Percentiles rank a stretch among this genome's conserved stretches.
Conservation (phyloP, 2,329 filamentous ascomycete species). For the Cladobotryum mycophilum region DNA sequence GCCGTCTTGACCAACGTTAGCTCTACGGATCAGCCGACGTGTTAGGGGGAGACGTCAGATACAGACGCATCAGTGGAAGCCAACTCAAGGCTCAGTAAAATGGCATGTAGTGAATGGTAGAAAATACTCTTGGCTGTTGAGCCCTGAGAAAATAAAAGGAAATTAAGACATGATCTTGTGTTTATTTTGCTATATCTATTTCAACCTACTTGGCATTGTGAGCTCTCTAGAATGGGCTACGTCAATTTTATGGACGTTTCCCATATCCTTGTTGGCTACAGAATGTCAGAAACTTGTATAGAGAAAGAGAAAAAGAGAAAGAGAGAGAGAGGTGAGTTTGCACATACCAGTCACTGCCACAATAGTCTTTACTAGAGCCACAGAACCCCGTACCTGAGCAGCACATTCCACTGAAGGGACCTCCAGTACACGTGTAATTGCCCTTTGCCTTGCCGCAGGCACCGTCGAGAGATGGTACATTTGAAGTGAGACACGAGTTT, state of each 20-base stretch:
- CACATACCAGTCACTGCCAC: neutral
- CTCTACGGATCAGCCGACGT: slow-evolving; percentile 2
- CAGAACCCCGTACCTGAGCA: neutral
- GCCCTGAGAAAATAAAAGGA: too few species aligned
- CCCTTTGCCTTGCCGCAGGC: neutral
- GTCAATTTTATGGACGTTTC: neutral
- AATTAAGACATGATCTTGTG: too few species aligned
- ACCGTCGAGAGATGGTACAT: neutral
- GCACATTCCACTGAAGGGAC: neutral
- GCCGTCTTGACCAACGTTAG: slow-evolving; percentile 5
- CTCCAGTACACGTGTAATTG: neutral
- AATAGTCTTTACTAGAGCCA: neutral
- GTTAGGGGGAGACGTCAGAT: neutral
- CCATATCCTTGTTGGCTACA: neutral
- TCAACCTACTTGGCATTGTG: too few species aligned
- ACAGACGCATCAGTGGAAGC: too few species aligned
- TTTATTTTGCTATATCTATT: too few species aligned
- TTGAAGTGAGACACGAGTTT: neutral
- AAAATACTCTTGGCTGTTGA: too few species aligned
- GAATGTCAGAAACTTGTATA: neutral
- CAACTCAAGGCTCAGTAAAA: too few species aligned
- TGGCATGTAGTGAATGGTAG: too few species aligned
- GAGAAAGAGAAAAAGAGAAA: too few species aligned
- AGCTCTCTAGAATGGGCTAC: too few species aligned
- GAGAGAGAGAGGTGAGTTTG: neutral